Conservation (phyloP, 768 basidiomycete species). For the Hortiboletus campestris region DNA sequence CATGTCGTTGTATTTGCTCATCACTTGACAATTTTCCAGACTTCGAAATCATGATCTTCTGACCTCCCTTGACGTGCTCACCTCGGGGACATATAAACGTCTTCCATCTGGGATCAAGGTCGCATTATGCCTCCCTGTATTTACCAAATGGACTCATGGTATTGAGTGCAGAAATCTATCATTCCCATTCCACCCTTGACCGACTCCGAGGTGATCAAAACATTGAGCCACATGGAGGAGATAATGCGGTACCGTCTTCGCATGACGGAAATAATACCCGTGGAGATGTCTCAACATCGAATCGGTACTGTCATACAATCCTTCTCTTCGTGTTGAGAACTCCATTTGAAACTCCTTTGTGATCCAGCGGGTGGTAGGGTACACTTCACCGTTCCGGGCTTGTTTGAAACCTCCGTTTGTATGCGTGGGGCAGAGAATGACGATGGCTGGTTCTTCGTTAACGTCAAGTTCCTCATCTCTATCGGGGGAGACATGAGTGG, state of each 20-base stretch:
- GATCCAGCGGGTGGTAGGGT: conserved; percentile 71
- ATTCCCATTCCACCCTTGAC: conserved; percentile 65
- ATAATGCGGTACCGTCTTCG: conserved; percentile 77
- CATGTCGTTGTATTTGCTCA: neutral
- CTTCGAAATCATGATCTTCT: conserved; percentile 92
- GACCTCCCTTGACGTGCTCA: conserved; percentile 87
- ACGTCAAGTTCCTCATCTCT: conserved; percentile 70
- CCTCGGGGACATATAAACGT: conserved; percentile 80
- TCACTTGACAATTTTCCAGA: conserved; percentile 37
- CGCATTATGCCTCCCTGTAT: conserved; percentile 14
- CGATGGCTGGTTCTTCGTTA: conserved; percentile 86
- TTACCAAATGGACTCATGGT: conserved; percentile 20
- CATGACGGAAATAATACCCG: conserved; percentile 75
- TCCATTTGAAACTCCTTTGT: conserved; percentile 18
- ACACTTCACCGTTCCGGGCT: conserved; percentile 66
- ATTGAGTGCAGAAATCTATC: conserved; percentile 57
- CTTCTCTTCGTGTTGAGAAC: conserved; percentile 10
- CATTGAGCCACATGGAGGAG: conserved; percentile 70
- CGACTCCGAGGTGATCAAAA: conserved; percentile 62
- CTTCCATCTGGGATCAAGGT: conserved; percentile 84
- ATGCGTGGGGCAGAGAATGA: conserved; percentile 64
- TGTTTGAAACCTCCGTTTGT: conserved; percentile 75
- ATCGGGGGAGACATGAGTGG: conserved; percentile 73
- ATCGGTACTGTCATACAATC: conserved; percentile 49
- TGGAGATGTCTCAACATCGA: conserved; percentile 71